Percentiles rank a stretch among this genome's conserved stretches.
phyloP scores from a whole-genome alignment of 2,329 filamentous ascomycete genomes.

The Monilinia fructigena region DNA sequence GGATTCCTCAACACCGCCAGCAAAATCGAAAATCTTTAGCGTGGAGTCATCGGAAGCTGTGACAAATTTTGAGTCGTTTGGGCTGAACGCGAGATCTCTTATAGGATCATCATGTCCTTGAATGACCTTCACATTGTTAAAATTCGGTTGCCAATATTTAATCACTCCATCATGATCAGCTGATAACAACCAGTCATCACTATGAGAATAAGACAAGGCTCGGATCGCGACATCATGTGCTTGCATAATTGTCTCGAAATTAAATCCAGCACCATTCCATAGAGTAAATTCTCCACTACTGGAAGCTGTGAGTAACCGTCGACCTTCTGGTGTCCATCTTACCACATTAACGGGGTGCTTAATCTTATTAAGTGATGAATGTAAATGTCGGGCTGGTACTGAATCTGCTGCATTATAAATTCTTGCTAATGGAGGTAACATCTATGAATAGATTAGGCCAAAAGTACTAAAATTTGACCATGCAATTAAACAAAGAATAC shows the following conservation, averaged over 20 bases:
- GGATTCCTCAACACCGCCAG: slow-evolving; percentile 77
- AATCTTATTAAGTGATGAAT: slow-evolving; percentile 98
- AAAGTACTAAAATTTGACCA: background rate
- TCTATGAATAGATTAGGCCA: slow-evolving; percentile 50
- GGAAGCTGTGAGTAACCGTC: slow-evolving; percentile 85
- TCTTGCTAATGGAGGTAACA: slow-evolving; percentile 80
- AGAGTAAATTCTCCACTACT: slow-evolving; percentile 97
- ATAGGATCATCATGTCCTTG: slow-evolving; percentile 88
- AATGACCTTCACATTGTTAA: slow-evolving; percentile 97
- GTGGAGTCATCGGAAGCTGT: slow-evolving; percentile 93
- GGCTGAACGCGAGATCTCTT: slow-evolving; percentile 87
- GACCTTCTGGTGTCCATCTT: slow-evolving; percentile 94
- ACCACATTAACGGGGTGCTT: slow-evolving; percentile 97
- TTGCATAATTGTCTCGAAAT: slow-evolving; percentile 99
- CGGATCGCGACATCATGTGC: slow-evolving; percentile 88
- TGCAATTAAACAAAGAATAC: slow-evolving; percentile 39
- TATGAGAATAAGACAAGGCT: slow-evolving; percentile 84
- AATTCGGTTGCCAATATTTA: slow-evolving; percentile 99
- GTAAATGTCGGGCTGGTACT: slow-evolving; percentile 90
- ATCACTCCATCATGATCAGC: slow-evolving; percentile 92
- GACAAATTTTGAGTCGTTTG: slow-evolving; percentile 92
- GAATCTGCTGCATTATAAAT: slow-evolving; percentile 75
- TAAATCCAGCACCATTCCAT: slow-evolving; percentile 99
- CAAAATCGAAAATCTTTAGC: slow-evolving; percentile 95
- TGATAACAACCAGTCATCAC: slow-evolving; percentile 94